Conservation (phyloP, 2,329 filamentous ascomycete genomes). For the Pseudogymnoascus sp. region DNA sequence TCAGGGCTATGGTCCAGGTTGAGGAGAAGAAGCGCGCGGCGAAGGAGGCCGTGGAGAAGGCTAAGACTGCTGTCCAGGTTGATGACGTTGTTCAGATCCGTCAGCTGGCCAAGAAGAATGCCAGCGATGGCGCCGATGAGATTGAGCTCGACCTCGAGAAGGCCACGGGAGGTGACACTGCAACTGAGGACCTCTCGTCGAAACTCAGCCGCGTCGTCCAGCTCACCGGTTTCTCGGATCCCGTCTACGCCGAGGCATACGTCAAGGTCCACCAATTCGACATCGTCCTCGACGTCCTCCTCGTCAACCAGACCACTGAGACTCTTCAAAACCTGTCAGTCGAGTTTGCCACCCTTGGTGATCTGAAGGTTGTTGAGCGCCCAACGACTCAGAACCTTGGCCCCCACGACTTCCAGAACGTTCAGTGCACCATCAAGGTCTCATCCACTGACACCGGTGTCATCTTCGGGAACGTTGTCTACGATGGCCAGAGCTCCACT, state of each 20-base stretch:
- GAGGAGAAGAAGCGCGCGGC: constrained; percentile 97
- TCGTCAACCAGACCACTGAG: constrained; percentile 95
- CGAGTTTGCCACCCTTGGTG: constrained; percentile 95
- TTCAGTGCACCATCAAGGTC: constrained; percentile 97
- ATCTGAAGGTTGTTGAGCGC: constrained; percentile 94
- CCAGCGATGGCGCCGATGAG: constrained; percentile 70
- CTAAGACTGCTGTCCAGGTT: constrained; percentile 87
- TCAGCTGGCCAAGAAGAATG: constrained; percentile 87
- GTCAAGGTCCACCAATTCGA: constrained; percentile 99
- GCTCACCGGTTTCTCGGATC: constrained; percentile 94
- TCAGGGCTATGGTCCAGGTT: constrained; percentile 92
- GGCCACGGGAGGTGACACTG: constrained; percentile 82
- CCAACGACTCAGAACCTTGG: constrained; percentile 93
- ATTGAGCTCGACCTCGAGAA: constrained; percentile 85
- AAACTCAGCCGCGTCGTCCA: constrained; percentile 96
- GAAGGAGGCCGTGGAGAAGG: constrained; percentile 85
- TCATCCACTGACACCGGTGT: constrained; percentile 96
- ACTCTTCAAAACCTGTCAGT: constrained; percentile 95
- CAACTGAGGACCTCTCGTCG: constrained; percentile 76
- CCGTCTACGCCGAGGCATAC: constrained; percentile 97
- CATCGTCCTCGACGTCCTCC: constrained; percentile 88
- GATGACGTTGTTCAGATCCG: constrained; percentile 91
- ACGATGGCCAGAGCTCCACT: constrained; percentile 84
- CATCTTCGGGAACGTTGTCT: constrained; percentile 97
- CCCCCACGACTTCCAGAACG: constrained; percentile 94